Evolutionary conservation across 495 filamentous ascomycete species (phyloP), one percentile per base, ranked within the genome.

Genomic region (Penicillium chermesinum): DNA sequence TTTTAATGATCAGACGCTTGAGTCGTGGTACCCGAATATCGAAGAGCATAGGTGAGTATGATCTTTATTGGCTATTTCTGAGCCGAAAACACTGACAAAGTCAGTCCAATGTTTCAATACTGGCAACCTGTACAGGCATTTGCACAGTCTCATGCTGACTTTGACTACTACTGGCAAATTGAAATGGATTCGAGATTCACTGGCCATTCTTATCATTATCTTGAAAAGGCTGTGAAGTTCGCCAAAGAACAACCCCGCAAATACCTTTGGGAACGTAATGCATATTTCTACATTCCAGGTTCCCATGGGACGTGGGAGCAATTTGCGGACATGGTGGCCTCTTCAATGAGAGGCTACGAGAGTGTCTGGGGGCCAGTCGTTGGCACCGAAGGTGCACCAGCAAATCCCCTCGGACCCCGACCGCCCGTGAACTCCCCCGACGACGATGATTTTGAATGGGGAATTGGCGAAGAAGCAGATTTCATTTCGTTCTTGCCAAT

Each of bases 391-490:
- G 72, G 72, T n/a, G 44, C 52, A 14, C 20, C 53, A 12, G 13
- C 22, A n/a, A 7, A 18, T 20, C 12, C 7, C 1, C 12, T 19
- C 1, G 32, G 15, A 4, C 43, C 43, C 7, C 9, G 0, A 3
- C 17, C 36, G 2, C 15, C 15, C 1, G 14, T 6, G 12, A 13
- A 27, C 0, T 27, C 19, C 12, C 6, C 35, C 1, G 16, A 19
- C 53, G 52, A 77, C 27, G 83, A 80, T 55, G 50, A 66, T 33
- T 88, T 83, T 84, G 84, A 85, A 14, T 88, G 84, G 85, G 86
- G 86, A 15, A 75, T 85, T 12, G 81, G 75, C 34, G 84, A 88
- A 63, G 82, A 85, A 41, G 86, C 85, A n/a, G 86, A 89, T 58
- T 65, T 85, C 36, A 86, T 89, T 41, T 81, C 80, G 6, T 67